Evolutionary conservation across 306 rosid species (phyloP).

Genomic region (Sindora glabra): DNA sequence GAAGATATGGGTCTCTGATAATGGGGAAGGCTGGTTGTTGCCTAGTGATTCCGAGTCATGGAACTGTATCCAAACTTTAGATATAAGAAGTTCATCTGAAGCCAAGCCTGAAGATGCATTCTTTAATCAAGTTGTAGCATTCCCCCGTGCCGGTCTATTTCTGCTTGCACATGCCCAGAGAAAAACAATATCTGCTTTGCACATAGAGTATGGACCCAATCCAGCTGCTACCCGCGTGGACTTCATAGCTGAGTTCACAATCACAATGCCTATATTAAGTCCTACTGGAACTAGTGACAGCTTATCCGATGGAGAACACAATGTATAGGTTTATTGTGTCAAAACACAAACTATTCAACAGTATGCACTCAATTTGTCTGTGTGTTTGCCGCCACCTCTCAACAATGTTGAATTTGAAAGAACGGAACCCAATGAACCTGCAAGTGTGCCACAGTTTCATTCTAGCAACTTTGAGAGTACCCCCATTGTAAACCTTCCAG

Average conservation of each 20-base stretch:
- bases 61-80: conserved; percentile 58
- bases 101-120: conserved; percentile 48
- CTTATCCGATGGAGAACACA: conserved; percentile 57
- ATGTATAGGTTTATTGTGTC: conserved; percentile 60
- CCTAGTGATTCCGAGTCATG: conserved; percentile 69
- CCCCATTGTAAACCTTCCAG: conserved; percentile 18
- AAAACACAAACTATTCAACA: conserved; percentile 84
- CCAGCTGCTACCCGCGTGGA: conserved; percentile 69
- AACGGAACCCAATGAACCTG: conserved; percentile 31
- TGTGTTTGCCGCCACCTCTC: conserved; percentile 63
- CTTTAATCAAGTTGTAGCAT: conserved; percentile 58
- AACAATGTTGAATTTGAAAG: conserved; percentile 45
- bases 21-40: conserved; percentile 71
- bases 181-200: conserved; percentile 68
- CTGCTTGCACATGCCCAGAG: conserved; percentile 74
- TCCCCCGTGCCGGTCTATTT: conserved; percentile 54
- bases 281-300: conserved; percentile 62
- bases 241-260: conserved; percentile 63
- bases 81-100: conserved; percentile 47
- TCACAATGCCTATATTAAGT: conserved; percentile 69
- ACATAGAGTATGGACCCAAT: conserved; percentile 58
- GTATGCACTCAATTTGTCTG: conserved; percentile 58
- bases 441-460: conserved; percentile 21
- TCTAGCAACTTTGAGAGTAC: conserved; percentile 31
- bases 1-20: conserved; percentile 61